phyloP scores from a whole-genome alignment of 78 protist species.

The Isochrysis galbana region DNA sequence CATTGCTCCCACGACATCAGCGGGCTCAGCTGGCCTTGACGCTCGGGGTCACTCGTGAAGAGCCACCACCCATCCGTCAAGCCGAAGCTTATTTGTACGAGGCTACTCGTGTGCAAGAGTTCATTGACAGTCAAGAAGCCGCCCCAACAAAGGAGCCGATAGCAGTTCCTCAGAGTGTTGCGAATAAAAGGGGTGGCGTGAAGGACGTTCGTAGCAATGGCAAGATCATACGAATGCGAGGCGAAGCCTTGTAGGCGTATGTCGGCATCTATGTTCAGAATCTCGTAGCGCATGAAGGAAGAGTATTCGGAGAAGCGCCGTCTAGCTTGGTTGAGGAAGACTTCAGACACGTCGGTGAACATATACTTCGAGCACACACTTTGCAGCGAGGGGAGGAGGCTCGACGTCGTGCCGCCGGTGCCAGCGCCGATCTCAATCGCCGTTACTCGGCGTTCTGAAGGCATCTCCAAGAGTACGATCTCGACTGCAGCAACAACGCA shows the following conservation, averaged over 20 bases:
- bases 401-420: background rate
- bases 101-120: background rate
- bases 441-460: background rate
- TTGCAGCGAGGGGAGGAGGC: background rate
- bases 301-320: background rate
- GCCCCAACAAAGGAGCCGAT: background rate
- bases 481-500: background rate
- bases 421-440: background rate
- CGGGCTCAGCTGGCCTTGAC: background rate
- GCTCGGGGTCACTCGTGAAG: background rate
- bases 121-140: background rate
- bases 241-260: background rate
- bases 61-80: constrained; percentile 6
- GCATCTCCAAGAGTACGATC: background rate
- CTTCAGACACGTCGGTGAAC: background rate
- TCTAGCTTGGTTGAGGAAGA: background rate
- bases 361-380: background rate
- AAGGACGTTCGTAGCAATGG: background rate
- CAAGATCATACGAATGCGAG: background rate
- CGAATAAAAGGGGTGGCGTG: background rate
- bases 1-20: background rate
- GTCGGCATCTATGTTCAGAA: background rate
- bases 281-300: background rate
- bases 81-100: background rate
- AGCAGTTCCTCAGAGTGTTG: background rate